These are phyloP conservation scores for Talaromyces rugulosus DNA, from an alignment of 2,329 filamentous ascomycete genomes.

Conservation along the genomic window DNA sequence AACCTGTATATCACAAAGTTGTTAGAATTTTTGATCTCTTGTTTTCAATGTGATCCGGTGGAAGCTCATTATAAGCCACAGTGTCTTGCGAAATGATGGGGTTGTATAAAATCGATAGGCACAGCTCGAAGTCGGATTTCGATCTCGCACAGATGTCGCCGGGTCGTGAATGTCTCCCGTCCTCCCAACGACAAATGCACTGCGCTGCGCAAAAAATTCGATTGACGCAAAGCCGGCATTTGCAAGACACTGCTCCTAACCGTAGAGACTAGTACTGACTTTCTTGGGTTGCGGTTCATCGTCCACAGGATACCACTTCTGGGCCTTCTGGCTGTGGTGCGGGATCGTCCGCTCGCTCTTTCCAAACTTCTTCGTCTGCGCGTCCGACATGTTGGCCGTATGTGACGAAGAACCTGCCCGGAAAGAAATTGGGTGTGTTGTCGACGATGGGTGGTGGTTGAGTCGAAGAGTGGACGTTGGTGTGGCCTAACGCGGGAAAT, in stretches of 20 bases:
- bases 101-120: neutral
- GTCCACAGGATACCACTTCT: constrained; percentile 98
- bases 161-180: neutral
- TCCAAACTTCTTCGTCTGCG: constrained; percentile 90
- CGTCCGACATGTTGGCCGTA: constrained; percentile 53
- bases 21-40: constrained; percentile 11
- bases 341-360: constrained; percentile 92
- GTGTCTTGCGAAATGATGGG: constrained; percentile 4
- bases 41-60: neutral
- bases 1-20: constrained; percentile 55
- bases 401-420: constrained; percentile 34
- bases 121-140: neutral
- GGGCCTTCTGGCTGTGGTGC: constrained; percentile 82
- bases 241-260: constrained; percentile 10
- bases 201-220: constrained; percentile 4
- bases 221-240: neutral
- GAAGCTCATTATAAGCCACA: neutral
- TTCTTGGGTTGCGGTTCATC: constrained; percentile 86
- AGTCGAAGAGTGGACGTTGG: constrained; percentile 31
- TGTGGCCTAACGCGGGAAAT: constrained; percentile 34
- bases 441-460: constrained; percentile 40
- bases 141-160: neutral
- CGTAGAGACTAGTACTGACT: constrained; percentile 61
- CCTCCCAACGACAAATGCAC: neutral
- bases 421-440: constrained; percentile 34